Evolutionary conservation across 129 eudicot species (phyloP), one percentile per base, ranked within the genome.

Genomic region (Helichrysum umbraculigerum): DNA sequence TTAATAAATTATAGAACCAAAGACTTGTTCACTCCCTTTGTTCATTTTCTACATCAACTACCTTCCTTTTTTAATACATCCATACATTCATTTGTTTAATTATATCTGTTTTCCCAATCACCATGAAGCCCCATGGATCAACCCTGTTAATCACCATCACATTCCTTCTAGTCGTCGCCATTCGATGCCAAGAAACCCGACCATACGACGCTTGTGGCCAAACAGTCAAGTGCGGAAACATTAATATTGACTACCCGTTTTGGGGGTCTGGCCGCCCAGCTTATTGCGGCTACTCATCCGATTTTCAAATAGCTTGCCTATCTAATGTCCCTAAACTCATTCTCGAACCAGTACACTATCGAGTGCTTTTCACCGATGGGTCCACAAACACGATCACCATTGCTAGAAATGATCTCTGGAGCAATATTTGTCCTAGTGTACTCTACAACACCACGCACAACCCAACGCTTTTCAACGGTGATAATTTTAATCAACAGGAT

Each of bases 211-310:
- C 11, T 66, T 91, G 95, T 44, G 52, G 74, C 4, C 65, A 19
- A 54, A 5, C 66, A 11, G 58, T 73, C n/a, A n/a, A n/a, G 1
- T 88, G 94, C 16, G 90, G 87, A 8, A 41, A 2, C 21, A 0
- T 77, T 3, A 4, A 1, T 19, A 37, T 91, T 14, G 70, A 69
- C 4, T 91, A 89, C 62, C 92, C 97, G 30, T 91, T 91, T 71
- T 91, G 84, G 87, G 96, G 86, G 35, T 72, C 29, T 1, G 51
- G 0, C 22, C 84, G 90, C 29, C 81, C 86, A 0, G 21, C 11
- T 0, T 25, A 73, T 14, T 92, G 98, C 61, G 98, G 98, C 52
- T 77, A 42, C n/a, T 47, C 6, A 47, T 85, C 88, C 0, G 83
- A 80, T 68, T 87, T 89, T 70, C 56, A 70, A 61, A 78, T 92